phyloP scores from a whole-genome alignment of 331 rosid genomes.

The Rosa hybrid region DNA sequence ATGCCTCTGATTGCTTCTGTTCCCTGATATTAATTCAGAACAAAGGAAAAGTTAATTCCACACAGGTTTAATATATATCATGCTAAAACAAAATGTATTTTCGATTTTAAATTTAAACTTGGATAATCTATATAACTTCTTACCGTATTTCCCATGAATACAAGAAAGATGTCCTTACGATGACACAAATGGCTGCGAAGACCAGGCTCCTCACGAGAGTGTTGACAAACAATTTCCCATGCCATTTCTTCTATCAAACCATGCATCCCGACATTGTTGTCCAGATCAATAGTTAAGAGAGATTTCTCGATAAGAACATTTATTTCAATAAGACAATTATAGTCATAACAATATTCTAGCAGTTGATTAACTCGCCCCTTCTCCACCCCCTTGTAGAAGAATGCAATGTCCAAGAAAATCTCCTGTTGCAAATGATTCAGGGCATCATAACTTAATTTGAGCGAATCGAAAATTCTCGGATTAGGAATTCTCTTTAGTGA shows the following conservation, averaged over 20 bases:
- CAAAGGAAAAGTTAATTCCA: background rate
- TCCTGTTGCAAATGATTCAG: background rate
- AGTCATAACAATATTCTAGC: background rate
- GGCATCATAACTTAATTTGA: conserved; percentile 4
- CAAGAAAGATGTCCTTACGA: background rate
- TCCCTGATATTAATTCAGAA: conserved; percentile 20
- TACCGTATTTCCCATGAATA: background rate
- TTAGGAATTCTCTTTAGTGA: background rate
- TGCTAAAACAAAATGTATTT: too few relatives aligned
- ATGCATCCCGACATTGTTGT: background rate
- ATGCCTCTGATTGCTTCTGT: conserved; percentile 16
- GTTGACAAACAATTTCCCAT: background rate
- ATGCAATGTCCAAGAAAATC: background rate
- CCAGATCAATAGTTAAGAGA: background rate
- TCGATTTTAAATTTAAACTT: too few relatives aligned
- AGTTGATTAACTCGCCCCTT: background rate
- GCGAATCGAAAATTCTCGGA: background rate
- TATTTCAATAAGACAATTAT: background rate
- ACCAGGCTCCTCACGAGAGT: background rate
- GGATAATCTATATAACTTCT: background rate
- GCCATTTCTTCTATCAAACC: conserved; percentile 17
- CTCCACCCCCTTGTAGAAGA: background rate
- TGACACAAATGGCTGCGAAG: background rate
- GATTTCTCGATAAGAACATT: conserved; percentile 6
- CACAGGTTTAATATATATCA: too few relatives aligned